Conservation (phyloP, 2,329 filamentous ascomycete species). For the Fusarium sp. region DNA sequence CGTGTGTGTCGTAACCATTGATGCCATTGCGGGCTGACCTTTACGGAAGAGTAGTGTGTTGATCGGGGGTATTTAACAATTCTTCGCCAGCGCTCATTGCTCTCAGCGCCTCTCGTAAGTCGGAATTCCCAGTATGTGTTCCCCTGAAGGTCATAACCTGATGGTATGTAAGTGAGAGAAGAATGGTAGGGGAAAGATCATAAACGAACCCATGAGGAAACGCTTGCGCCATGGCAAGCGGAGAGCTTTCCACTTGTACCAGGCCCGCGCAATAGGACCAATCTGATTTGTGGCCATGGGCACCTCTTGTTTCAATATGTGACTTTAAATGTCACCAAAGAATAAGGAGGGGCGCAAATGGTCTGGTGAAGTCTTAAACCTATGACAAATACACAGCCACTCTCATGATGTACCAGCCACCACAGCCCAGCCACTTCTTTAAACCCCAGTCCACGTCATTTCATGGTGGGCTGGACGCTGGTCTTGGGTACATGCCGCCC, state of each 20-base stretch:
- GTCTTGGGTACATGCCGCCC: conserved; percentile 26
- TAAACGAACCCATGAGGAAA: conserved; percentile 68
- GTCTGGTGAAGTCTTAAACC: conserved; percentile 31
- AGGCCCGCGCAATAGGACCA: conserved; percentile 57
- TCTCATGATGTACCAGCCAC: conserved; percentile 32
- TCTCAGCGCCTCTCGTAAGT: conserved; percentile 57
- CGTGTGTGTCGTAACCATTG: conserved; percentile 76
- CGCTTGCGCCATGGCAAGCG: conserved; percentile 73
- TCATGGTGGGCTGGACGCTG: conserved; percentile 9
- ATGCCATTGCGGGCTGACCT: conserved; percentile 73
- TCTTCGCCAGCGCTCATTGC: conserved; percentile 66
- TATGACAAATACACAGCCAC: conserved; percentile 22
- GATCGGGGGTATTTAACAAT: conserved; percentile 70
- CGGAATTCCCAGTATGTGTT: conserved; percentile 79
- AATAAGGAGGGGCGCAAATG: conserved; percentile 30
- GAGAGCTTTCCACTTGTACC: conserved; percentile 73
- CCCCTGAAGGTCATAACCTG: conserved; percentile 73
- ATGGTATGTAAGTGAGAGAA: conserved; percentile 37
- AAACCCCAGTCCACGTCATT: conserved; percentile 46
- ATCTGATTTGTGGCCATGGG: conserved; percentile 55
- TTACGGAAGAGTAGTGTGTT: conserved; percentile 66
- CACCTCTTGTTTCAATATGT: conserved; percentile 14
- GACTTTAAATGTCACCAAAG: conserved; percentile 10
- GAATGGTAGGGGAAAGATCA: background rate
- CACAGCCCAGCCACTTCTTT: conserved; percentile 31